A percentile compares a stretch with the other conserved stretches of the same genome.
Conservation (phyloP, 1,284 basidiomycete species). For the Vanrija sp. region DNA sequence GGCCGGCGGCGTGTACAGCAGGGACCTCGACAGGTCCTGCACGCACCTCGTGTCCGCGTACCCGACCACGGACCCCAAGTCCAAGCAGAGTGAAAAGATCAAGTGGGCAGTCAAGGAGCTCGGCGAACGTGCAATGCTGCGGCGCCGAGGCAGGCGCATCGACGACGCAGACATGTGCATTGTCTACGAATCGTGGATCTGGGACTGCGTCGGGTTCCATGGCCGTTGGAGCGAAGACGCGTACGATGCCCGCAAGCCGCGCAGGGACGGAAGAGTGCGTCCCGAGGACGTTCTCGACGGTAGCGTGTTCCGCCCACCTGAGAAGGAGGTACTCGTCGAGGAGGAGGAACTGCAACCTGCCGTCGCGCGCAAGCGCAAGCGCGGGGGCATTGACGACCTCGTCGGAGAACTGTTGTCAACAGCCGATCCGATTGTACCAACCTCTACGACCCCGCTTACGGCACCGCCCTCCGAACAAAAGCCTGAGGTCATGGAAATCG, state of each 20-base stretch:
- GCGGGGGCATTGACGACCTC: conserved; percentile 24
- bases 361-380: conserved; percentile 29
- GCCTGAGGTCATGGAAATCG: background rate
- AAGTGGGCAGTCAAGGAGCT: conserved; percentile 41
- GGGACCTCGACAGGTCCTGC: conserved; percentile 42
- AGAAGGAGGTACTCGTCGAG: conserved; percentile 9
- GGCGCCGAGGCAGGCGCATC: conserved; percentile 28
- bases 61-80: conserved; percentile 29
- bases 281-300: conserved; percentile 34
- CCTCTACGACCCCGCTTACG: too few relatives aligned
- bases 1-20: conserved; percentile 42
- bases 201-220: conserved; percentile 45
- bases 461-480: background rate
- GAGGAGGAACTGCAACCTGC: conserved; percentile 28
- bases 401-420: conserved; percentile 40
- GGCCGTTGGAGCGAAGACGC: conserved; percentile 44
- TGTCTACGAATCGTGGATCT: conserved; percentile 47
- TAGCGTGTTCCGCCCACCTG: conserved; percentile 6
- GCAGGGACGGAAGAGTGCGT: conserved; percentile 23
- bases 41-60: conserved; percentile 44
- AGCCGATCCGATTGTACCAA: background rate
- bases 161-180: conserved; percentile 35
- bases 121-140: conserved; percentile 22
- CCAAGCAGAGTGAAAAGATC: conserved; percentile 39
- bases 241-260: conserved; percentile 41